Base-by-base conservation (phyloP, 1,284 basidiomycete genomes). In the Ceratobasidium sp. region DNA sequence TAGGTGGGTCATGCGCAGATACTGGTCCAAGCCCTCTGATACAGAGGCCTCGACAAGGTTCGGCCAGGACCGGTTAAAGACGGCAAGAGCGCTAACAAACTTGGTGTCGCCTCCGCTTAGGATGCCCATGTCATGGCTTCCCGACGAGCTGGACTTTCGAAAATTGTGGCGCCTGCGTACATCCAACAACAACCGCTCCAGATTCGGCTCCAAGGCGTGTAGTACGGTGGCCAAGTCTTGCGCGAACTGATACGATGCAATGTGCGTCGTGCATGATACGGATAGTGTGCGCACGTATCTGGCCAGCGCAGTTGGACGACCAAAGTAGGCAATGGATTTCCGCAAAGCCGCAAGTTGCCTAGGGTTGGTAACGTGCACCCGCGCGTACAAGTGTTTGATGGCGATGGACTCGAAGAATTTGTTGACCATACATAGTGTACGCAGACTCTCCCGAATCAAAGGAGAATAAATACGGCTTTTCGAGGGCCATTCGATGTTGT, bases 21-120 rank as follows among this genome's bases (percentile, higher is more conserved):
- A 67, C 34, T 67, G 62, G 43, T 54, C 62, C 38, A 67, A 38
- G 35, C 62, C 62, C 34, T 67, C 62, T 35, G 62, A 67, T 53
- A 67, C 20, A 32, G 62, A 67, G 2, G 22, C 62, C 17, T 67
- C 62, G 62, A 67, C 32, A 10, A 67, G 40, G 1, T 32, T 67
- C 27, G 62, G 62, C 62, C 62, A 67, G 15, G 49, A 38, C 12
- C 27, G n/a, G 25, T 27, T n/a, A 12, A 67, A 67, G 35, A 54
- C 13, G 27, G 34, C 22, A n/a, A 22, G 12, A 31, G 50, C 27
- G 38, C 38, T 29, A 40, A 31, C 8, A 1, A 35, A 7, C 34
- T 40, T 27, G 22, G 49, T 22, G 35, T 29, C 35, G n/a, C 34
- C 47, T 13, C 60, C 34, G 8, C 49, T 32, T 13, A 65, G 27